Evolutionary conservation across 345 rosid species (phyloP).

Genomic region (Capsella bursapastoris): DNA sequence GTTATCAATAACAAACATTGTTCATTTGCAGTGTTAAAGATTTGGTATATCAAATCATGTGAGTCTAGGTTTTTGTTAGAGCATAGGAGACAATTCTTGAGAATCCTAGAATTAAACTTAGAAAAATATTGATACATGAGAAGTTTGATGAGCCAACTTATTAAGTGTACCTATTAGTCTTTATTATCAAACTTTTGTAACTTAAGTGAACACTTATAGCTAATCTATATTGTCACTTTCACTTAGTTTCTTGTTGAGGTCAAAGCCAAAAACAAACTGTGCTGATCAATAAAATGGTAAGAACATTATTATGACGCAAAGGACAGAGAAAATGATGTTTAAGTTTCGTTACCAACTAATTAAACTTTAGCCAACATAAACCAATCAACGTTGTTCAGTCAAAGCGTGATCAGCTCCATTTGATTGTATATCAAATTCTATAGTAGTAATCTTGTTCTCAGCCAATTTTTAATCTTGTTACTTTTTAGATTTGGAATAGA

Average conservation of each 20-base stretch:
- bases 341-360: slow-evolving; percentile 19
- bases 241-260: background rate
- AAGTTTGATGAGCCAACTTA: too few relatives aligned
- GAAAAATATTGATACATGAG: too few relatives aligned
- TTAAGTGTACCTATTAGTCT: too few relatives aligned
- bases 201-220: background rate
- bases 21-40: slow-evolving; percentile 37
- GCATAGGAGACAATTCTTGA: background rate
- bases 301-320: slow-evolving; percentile 17
- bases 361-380: slow-evolving; percentile 10
- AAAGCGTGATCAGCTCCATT: slow-evolving; percentile 38
- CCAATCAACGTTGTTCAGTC: slow-evolving; percentile 9
- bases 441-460: background rate
- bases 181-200: background rate
- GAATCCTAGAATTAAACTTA: background rate
- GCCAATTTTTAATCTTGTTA: background rate
- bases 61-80: slow-evolving; percentile 13
- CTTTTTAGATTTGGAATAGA: background rate
- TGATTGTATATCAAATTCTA: slow-evolving; percentile 4
- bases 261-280: slow-evolving; percentile 7
- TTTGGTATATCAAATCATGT: slow-evolving; percentile 34
- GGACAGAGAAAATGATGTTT: slow-evolving; percentile 27
- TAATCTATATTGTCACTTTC: slow-evolving; percentile 20
- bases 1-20: slow-evolving; percentile 13
- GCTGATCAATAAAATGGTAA: slow-evolving; percentile 1